A percentile compares a stretch with the other conserved stretches of the same genome.
These are phyloP conservation scores for Sequoiadendron giganteum DNA, from an alignment of 75 land plant genomes.

Conservation along the genomic window DNA sequence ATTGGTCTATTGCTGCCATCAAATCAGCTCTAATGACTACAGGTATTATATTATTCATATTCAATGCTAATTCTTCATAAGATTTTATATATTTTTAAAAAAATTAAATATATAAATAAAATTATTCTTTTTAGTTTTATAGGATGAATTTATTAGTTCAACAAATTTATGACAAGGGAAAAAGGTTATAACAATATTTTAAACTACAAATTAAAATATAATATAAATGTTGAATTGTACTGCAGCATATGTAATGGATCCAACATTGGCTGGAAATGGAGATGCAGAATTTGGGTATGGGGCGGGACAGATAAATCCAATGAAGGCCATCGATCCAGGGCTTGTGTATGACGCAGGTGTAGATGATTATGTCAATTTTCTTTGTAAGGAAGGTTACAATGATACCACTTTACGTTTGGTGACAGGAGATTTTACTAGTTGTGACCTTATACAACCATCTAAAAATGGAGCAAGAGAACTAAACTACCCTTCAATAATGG, in stretches of 20 bases:
- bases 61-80: too few species aligned
- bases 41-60: not conserved
- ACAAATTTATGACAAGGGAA: not conserved
- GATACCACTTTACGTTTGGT: not conserved
- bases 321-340: conserved; percentile 26
- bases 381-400: not conserved
- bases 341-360: too few species aligned
- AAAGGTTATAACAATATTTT: too few species aligned
- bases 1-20: not conserved
- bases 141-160: not conserved
- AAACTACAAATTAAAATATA: too few species aligned
- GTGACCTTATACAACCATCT: too few species aligned
- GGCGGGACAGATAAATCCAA: conserved; percentile 39
- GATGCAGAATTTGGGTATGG: conserved; percentile 22
- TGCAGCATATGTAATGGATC: conserved; percentile 7
- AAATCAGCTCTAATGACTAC: not conserved
- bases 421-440: not conserved
- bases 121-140: not conserved
- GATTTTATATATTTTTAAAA: too few species aligned
- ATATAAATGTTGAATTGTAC: not conserved
- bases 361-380: not conserved
- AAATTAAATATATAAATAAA: too few species aligned
- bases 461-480: too few species aligned
- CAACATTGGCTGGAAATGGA: too few species aligned
- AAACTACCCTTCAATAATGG: too few species aligned